phyloP scores from a whole-genome alignment of 176 grass and related monocot genomes.

The Paspalum vaginatum region DNA sequence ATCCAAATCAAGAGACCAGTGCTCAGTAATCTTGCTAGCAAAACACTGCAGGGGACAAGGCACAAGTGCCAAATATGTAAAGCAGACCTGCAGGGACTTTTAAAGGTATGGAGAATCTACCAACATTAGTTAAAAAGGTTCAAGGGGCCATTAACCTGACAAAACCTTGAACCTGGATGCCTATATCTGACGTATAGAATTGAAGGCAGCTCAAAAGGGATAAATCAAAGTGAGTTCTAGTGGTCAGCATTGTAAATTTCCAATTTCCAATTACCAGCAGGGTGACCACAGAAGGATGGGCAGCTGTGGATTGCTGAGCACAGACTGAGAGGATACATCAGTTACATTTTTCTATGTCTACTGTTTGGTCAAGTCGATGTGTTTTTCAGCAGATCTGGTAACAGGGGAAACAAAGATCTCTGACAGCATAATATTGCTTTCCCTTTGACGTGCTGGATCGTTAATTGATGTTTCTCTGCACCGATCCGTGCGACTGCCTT shows the following conservation, averaged over 20 bases:
- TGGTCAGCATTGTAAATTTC: not conserved
- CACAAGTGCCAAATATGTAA: conserved; percentile 23
- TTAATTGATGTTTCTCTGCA: conserved; percentile 4
- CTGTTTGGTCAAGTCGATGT: not conserved
- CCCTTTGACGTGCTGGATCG: conserved; percentile 5
- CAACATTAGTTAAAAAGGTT: conserved; percentile 14
- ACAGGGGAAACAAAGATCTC: not conserved
- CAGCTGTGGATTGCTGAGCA: not conserved
- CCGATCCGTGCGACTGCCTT: conserved; percentile 8
- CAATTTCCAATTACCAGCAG: not conserved
- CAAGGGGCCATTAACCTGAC: not conserved
- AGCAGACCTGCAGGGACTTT: not conserved
- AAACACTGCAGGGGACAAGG: not conserved
- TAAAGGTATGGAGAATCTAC: conserved; percentile 5
- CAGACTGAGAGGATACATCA: conserved; percentile 2
- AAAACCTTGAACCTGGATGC: not conserved
- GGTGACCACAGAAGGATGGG: not conserved
- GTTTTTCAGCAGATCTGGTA: conserved; percentile 22
- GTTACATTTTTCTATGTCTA: not conserved
- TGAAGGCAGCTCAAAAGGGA: not conserved
- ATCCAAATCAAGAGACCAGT: conserved; percentile 27
- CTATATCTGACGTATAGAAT: not conserved
- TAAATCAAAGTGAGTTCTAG: not conserved
- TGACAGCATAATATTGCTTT: not conserved
- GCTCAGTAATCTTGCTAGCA: conserved; percentile 27